Percentiles rank a stretch among this genome's conserved stretches.
Conservation (phyloP, 805 yeast genomes). For the Zygoascus biomembranicola region DNA sequence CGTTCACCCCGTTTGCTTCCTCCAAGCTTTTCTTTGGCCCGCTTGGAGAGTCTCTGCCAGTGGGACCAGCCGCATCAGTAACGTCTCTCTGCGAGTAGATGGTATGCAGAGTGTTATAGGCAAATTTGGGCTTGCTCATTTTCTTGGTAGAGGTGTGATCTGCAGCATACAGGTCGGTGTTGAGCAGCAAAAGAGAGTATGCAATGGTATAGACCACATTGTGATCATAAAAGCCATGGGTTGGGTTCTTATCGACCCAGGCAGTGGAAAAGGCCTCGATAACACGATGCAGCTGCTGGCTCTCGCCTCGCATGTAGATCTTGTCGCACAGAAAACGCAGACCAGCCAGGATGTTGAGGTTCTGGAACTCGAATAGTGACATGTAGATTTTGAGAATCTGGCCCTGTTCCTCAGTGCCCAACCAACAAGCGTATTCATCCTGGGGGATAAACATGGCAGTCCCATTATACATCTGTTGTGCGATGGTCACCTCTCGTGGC, state of each 20-base stretch:
- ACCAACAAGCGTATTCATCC: constrained; percentile 36
- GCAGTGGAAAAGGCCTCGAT: constrained; percentile 58
- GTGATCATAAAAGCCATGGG: constrained; percentile 40
- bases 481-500: constrained; percentile 5
- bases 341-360: constrained; percentile 45
- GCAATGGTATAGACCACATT: constrained; percentile 62
- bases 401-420: constrained; percentile 28
- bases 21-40: background rate
- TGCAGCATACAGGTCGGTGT: constrained; percentile 66
- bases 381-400: constrained; percentile 33
- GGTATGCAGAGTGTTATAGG: constrained; percentile 44
- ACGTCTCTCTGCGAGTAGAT: constrained; percentile 19
- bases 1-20: background rate
- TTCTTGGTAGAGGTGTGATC: constrained; percentile 28
- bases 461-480: constrained; percentile 12
- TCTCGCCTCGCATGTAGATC: constrained; percentile 72
- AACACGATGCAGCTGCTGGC: constrained; percentile 70
- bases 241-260: constrained; percentile 46
- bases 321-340: constrained; percentile 54
- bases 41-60: background rate
- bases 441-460: constrained; percentile 17
- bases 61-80: background rate
- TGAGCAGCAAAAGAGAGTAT: constrained; percentile 62
- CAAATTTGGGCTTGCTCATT: constrained; percentile 37
- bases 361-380: constrained; percentile 35